Evolutionary conservation across 2,329 filamentous ascomycete genomes (phyloP).

Genomic region (Ophiostoma montium): DNA sequence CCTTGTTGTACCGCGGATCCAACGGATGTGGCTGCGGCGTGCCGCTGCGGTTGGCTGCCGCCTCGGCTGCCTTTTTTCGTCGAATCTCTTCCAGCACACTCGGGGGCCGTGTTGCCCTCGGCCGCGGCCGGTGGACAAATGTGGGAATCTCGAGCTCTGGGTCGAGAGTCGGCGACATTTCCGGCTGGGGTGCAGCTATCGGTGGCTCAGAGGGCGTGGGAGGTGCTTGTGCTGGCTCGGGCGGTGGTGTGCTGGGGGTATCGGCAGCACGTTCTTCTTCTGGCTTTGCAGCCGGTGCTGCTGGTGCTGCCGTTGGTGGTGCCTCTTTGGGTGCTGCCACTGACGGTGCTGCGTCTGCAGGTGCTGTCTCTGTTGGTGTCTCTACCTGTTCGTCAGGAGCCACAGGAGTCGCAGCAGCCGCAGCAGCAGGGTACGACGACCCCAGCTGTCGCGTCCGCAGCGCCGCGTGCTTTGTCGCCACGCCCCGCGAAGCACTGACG

Average conservation of each 20-base stretch:
- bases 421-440: background rate
- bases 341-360: background rate
- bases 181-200: background rate
- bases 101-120: background rate
- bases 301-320: background rate
- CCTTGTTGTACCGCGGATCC: conserved; percentile 12
- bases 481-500: conserved; percentile 52
- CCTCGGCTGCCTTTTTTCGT: background rate
- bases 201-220: background rate
- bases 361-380: background rate
- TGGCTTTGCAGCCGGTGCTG: too few relatives aligned
- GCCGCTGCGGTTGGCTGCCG: background rate
- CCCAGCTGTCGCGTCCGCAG: conserved; percentile 39
- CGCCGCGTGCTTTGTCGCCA: conserved; percentile 49
- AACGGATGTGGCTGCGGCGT: conserved; percentile 10
- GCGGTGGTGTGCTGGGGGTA: background rate
- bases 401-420: background rate
- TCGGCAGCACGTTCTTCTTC: background rate
- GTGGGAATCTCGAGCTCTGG: conserved; percentile 8
- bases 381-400: background rate
- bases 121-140: conserved; percentile 9
- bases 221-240: background rate
- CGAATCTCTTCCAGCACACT: conserved; percentile 3
- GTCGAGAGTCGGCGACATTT: background rate
- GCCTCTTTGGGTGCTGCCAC: background rate